Conservation (phyloP, 257 asterid species). For the Perilla frutescens region DNA sequence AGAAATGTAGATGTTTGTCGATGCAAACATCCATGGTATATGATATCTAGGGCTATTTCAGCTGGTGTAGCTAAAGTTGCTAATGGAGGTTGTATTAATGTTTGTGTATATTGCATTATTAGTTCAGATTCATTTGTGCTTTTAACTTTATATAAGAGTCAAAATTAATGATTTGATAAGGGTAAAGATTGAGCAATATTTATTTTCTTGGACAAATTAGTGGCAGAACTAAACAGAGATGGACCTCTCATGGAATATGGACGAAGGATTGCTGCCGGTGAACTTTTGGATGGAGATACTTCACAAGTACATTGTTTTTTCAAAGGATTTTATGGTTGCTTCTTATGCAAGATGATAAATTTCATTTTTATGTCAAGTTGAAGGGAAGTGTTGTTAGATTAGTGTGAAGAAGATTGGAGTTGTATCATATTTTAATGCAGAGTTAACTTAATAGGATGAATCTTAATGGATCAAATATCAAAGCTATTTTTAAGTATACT, state of each 20-base stretch:
- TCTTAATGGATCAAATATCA: too few species aligned
- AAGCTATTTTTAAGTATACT: too few species aligned
- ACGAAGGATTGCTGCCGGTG: slow-evolving; percentile 82
- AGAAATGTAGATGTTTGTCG: slow-evolving; percentile 42
- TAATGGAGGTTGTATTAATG: slow-evolving; percentile 57
- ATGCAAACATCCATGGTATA: slow-evolving; percentile 40
- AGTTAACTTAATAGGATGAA: not conserved
- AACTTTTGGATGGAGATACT: slow-evolving; percentile 84
- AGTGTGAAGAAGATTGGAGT: slow-evolving; percentile 1
- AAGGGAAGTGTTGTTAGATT: not conserved
- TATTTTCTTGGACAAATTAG: not conserved
- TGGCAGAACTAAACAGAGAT: slow-evolving; percentile 56
- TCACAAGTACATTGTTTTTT: slow-evolving; percentile 61
- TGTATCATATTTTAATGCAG: not conserved
- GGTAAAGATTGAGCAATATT: not conserved
- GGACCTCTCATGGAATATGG: slow-evolving; percentile 90
- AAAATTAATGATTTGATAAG: not conserved
- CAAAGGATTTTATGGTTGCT: not conserved
- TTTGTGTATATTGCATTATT: slow-evolving; percentile 16
- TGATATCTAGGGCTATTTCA: slow-evolving; percentile 51
- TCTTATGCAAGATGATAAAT: not conserved
- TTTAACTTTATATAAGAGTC: slow-evolving; percentile 10
- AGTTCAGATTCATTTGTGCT: slow-evolving; percentile 8
- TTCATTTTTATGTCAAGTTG: not conserved
- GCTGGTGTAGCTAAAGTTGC: slow-evolving; percentile 55